These are phyloP conservation scores for Crucihimalaya himalaica DNA, from an alignment of 345 rosid genomes.

Conservation along the genomic window DNA sequence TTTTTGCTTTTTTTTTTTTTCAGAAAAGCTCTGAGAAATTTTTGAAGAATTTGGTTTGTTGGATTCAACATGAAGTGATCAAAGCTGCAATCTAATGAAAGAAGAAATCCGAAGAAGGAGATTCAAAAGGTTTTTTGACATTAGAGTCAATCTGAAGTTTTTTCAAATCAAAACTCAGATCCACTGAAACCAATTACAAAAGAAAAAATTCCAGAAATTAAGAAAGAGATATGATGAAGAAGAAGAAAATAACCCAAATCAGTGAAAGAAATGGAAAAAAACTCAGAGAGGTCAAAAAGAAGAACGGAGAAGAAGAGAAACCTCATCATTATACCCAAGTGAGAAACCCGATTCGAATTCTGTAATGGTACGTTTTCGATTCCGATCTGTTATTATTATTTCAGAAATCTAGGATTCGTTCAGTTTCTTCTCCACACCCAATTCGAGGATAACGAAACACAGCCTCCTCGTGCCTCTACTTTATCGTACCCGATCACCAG, in stretches of 20 bases:
- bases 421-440: background rate
- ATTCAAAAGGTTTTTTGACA: constrained; percentile 1
- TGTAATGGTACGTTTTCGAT: constrained; percentile 13
- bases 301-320: constrained; percentile 30
- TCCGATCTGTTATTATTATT: constrained; percentile 31
- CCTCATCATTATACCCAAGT: constrained; percentile 46
- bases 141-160: constrained; percentile 20
- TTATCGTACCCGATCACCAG: constrained; percentile 9
- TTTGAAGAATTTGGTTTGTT: background rate
- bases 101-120: background rate
- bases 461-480: constrained; percentile 12
- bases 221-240: too few relatives aligned
- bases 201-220: background rate
- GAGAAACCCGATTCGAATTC: constrained; percentile 21
- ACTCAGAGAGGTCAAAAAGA: background rate
- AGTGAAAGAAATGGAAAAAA: background rate
- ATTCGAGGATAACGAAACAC: constrained; percentile 6
- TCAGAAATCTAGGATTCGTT: constrained; percentile 24
- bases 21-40: background rate
- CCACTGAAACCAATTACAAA: constrained; percentile 12
- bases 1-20: background rate
- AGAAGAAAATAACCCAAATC: background rate
- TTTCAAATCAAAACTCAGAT: constrained; percentile 35
- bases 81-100: background rate
- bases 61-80: constrained; percentile 19